These are phyloP conservation scores for Hypoxylon rubiginosum DNA, from an alignment of 2,329 filamentous ascomycete species.

Conservation along the genomic window DNA sequence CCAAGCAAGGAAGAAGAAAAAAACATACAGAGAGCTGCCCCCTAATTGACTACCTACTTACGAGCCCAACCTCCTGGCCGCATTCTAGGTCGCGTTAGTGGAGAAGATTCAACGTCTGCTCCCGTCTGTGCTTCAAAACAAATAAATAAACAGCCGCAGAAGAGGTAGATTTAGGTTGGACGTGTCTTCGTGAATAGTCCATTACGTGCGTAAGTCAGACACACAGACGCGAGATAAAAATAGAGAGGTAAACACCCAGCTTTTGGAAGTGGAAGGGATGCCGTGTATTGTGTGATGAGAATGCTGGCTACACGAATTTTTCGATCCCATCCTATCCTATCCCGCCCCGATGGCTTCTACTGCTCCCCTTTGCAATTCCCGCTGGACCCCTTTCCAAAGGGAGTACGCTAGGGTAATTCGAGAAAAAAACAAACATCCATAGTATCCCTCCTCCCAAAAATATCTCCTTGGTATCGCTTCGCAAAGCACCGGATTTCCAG, in stretches of 20 bases:
- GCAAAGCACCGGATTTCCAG: slow-evolving; percentile 30
- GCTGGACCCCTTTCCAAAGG: slow-evolving; percentile 27
- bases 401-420: slow-evolving; percentile 13
- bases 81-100: slow-evolving; percentile 41
- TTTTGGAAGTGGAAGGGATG: slow-evolving; percentile 29
- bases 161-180: slow-evolving; percentile 17
- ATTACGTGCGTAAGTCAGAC: slow-evolving; percentile 18
- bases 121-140: slow-evolving; percentile 35
- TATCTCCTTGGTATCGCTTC: slow-evolving; percentile 44
- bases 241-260: slow-evolving; percentile 12
- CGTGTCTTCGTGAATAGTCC: slow-evolving; percentile 13
- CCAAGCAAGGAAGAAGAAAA: slow-evolving; percentile 9
- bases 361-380: slow-evolving; percentile 20
- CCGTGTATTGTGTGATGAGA: slow-evolving; percentile 35
- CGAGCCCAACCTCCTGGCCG: slow-evolving; percentile 42
- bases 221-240: background rate
- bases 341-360: slow-evolving; percentile 9
- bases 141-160: slow-evolving; percentile 37
- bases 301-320: slow-evolving; percentile 41
- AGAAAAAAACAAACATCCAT: background rate
- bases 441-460: slow-evolving; percentile 20
- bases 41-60: slow-evolving; percentile 19
- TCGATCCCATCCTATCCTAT: slow-evolving; percentile 30
- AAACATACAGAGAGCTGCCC: slow-evolving; percentile 18
- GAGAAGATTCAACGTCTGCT: slow-evolving; percentile 37